A percentile compares a stretch with the other conserved stretches of the same genome.
Conservation (phyloP, 805 yeast species). For the Hanseniaspora meyeri region DNA sequence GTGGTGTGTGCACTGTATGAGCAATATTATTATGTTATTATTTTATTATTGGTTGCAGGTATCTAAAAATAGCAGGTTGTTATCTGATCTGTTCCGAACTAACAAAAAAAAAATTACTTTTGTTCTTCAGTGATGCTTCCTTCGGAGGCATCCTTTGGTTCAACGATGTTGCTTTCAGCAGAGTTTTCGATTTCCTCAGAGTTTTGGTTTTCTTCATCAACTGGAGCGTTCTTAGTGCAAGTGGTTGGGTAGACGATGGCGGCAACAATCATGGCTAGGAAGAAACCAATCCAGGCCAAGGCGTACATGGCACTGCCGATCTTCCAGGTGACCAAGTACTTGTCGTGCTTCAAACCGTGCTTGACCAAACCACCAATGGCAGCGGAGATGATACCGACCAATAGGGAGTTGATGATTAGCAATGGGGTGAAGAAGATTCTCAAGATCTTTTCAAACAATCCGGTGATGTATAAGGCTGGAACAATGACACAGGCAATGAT, state of each 20-base stretch:
- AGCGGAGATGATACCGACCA: slow-evolving; percentile 23
- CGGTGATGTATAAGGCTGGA: not conserved
- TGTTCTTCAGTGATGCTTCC: not conserved
- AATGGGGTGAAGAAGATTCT: slow-evolving; percentile 16
- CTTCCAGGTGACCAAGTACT: slow-evolving; percentile 22
- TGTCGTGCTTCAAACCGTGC: slow-evolving; percentile 24
- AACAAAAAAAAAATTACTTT: not conserved
- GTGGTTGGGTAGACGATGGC: slow-evolving; percentile 10
- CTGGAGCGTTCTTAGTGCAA: not conserved
- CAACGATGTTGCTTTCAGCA: not conserved
- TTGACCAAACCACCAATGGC: slow-evolving; percentile 25
- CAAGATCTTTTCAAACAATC: slow-evolving; percentile 11
- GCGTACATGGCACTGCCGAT: slow-evolving; percentile 23
- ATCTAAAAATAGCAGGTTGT: not conserved
- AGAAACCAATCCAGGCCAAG: slow-evolving; percentile 25
- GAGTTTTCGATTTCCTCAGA: not conserved
- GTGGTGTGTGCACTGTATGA: too few relatives aligned
- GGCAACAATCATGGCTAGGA: slow-evolving; percentile 20
- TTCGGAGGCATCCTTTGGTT: not conserved
- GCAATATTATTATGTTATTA: too few relatives aligned
- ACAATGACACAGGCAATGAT: slow-evolving; percentile 13
- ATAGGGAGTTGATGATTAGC: slow-evolving; percentile 21
- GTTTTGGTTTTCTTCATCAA: not conserved
- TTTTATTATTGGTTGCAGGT: not conserved
- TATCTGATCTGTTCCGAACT: too few relatives aligned